Evolutionary conservation across 2,329 filamentous ascomycete species (phyloP).

Genomic region (Sarocladium kiliense): DNA sequence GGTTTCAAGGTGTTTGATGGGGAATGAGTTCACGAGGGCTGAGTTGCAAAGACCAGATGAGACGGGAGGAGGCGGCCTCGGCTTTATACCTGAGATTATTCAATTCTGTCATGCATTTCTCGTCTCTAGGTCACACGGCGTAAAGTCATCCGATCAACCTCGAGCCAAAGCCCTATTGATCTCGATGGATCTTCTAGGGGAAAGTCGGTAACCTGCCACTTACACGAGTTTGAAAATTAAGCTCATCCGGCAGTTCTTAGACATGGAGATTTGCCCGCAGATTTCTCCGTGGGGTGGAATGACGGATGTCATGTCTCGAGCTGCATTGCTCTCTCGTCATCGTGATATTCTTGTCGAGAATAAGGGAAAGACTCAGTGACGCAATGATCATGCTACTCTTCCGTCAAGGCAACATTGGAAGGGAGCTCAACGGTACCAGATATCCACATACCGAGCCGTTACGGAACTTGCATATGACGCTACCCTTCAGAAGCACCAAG

Average conservation of each 20-base stretch:
- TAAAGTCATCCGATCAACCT: neutral
- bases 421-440: neutral
- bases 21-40: neutral
- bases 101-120: neutral
- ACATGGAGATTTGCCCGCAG: slow-evolving; percentile 6
- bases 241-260: neutral
- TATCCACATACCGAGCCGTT: neutral
- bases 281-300: slow-evolving; percentile 5
- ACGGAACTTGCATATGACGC: neutral
- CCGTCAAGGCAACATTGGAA: neutral
- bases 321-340: neutral
- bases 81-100: neutral
- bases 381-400: neutral
- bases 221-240: neutral
- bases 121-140: too few relatives aligned
- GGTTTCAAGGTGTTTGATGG: neutral
- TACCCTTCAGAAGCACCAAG: neutral
- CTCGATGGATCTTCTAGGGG: neutral
- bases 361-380: neutral
- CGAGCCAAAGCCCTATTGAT: neutral
- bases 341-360: neutral
- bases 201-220: neutral
- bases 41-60: neutral
- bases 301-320: neutral
- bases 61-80: neutral